A percentile compares a stretch with the other conserved stretches of the same genome.
Conservation (phyloP, 129 eudicot species). For the Chrysanthemum seticuspe region DNA sequence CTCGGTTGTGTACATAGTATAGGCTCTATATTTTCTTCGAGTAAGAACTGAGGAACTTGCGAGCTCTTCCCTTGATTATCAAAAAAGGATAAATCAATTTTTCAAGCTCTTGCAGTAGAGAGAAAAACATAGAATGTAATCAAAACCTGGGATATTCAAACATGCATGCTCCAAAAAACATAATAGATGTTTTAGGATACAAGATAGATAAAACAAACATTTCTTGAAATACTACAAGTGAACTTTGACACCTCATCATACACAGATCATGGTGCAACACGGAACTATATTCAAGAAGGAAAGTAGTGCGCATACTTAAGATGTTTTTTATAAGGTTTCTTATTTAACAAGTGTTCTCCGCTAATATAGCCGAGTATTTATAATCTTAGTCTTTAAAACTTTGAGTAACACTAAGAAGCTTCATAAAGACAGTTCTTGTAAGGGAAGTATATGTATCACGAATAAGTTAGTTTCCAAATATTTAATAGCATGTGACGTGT, state of each 20-base stretch:
- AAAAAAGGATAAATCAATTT: slow-evolving; percentile 23
- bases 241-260: slow-evolving; percentile 10
- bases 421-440: not conserved
- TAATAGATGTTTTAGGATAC: slow-evolving; percentile 2
- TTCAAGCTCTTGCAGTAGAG: not conserved
- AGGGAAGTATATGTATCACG: not conserved
- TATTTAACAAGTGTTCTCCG: not conserved
- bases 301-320: not conserved
- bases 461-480: slow-evolving; percentile 6
- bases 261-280: slow-evolving; percentile 8
- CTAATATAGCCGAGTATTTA: not conserved
- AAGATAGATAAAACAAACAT: not conserved
- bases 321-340: not conserved
- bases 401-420: not conserved
- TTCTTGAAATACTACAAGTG: too few species aligned
- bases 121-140: not conserved
- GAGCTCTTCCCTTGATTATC: slow-evolving; percentile 77
- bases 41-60: slow-evolving; percentile 86
- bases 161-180: slow-evolving; percentile 11
- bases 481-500: not conserved
- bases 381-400: not conserved
- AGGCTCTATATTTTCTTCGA: slow-evolving; percentile 78
- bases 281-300: not conserved
- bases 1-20: slow-evolving; percentile 91
- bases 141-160: not conserved